phyloP scores from a whole-genome alignment of 495 filamentous ascomycete genomes.

The Thozetella sp. region DNA sequence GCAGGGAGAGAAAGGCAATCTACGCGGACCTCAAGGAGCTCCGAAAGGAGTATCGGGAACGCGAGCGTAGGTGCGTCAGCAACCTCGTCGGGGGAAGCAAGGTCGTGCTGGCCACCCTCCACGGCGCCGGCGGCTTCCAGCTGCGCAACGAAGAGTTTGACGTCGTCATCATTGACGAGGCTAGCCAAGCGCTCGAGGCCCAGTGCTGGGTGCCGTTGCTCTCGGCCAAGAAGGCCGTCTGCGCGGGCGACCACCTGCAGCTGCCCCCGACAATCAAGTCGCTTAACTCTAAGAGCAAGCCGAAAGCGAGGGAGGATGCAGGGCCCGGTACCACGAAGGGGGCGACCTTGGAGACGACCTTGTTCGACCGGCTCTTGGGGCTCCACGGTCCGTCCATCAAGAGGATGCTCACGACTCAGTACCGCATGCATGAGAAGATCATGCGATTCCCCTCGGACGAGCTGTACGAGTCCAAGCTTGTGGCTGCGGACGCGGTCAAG shows the following conservation, averaged over 20 bases:
- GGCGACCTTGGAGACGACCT: slow-evolving; percentile 75
- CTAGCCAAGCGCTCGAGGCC: slow-evolving; percentile 92
- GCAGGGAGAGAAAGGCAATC: slow-evolving; percentile 77
- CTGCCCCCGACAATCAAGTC: slow-evolving; percentile 94
- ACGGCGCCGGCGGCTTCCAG: slow-evolving; percentile 89
- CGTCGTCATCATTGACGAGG: slow-evolving; percentile 94
- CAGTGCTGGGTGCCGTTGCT: slow-evolving; percentile 97
- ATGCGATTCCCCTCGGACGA: slow-evolving; percentile 92
- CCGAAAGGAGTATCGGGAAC: slow-evolving; percentile 83
- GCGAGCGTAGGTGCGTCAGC: slow-evolving; percentile 79
- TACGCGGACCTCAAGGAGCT: slow-evolving; percentile 85
- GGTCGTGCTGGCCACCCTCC: slow-evolving; percentile 89
- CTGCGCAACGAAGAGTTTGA: slow-evolving; percentile 83
- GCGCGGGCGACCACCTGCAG: slow-evolving; percentile 94
- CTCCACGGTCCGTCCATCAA: slow-evolving; percentile 86
- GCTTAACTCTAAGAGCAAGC: slow-evolving; percentile 53
- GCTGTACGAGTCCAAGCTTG: slow-evolving; percentile 79
- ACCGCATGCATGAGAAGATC: slow-evolving; percentile 95
- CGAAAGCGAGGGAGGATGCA: slow-evolving; percentile 23
- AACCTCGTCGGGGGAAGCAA: slow-evolving; percentile 75
- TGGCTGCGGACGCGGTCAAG: slow-evolving; percentile 79
- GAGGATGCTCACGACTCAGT: slow-evolving; percentile 95
- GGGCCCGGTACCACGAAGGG: slow-evolving; percentile 33
- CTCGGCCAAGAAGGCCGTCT: slow-evolving; percentile 77
- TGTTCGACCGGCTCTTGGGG: slow-evolving; percentile 86